Percentiles rank a stretch among this genome's conserved stretches.
phyloP scores from a whole-genome alignment of 129 eudicot genomes.

The Dittrichia graveolens region DNA sequence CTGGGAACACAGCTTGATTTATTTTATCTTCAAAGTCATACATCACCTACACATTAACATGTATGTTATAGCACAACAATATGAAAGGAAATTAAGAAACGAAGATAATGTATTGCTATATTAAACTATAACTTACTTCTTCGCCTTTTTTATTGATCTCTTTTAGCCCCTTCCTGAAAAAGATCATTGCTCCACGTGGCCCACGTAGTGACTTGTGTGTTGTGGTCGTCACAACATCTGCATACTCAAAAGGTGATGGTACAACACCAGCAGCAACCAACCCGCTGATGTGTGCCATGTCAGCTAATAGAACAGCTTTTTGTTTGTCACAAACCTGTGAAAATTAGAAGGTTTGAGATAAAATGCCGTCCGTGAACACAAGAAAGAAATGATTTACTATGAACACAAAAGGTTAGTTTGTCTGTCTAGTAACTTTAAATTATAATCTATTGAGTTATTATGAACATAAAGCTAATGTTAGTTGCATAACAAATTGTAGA shows the following conservation, averaged over 20 bases:
- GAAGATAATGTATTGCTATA: background rate
- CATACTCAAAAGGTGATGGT: slow-evolving; percentile 87
- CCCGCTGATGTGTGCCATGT: slow-evolving; percentile 97
- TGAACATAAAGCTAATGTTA: no score
- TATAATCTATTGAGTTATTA: no score
- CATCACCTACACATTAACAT: slow-evolving; percentile 56
- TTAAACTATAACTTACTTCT: slow-evolving; percentile 49
- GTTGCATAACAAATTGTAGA: no score
- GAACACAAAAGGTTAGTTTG: no score
- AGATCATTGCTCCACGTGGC: slow-evolving; percentile 99
- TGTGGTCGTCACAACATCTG: slow-evolving; percentile 91
- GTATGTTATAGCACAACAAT: background rate
- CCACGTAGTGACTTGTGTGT: slow-evolving; percentile 96
- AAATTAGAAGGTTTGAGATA: slow-evolving; percentile 14
- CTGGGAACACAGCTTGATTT: slow-evolving; percentile 93
- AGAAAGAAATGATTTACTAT: background rate
- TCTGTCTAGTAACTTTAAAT: no score
- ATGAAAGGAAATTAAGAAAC: slow-evolving; percentile 3
- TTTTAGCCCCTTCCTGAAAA: slow-evolving; percentile 91
- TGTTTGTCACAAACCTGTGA: slow-evolving; percentile 88
- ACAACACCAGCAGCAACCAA: slow-evolving; percentile 91
- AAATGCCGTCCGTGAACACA: background rate
- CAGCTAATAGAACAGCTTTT: slow-evolving; percentile 85
- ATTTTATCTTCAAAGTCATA: slow-evolving; percentile 93
- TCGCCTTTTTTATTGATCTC: slow-evolving; percentile 86